Conservation (phyloP, 2,329 filamentous ascomycete genomes). For the Fusarium haematococcum region DNA sequence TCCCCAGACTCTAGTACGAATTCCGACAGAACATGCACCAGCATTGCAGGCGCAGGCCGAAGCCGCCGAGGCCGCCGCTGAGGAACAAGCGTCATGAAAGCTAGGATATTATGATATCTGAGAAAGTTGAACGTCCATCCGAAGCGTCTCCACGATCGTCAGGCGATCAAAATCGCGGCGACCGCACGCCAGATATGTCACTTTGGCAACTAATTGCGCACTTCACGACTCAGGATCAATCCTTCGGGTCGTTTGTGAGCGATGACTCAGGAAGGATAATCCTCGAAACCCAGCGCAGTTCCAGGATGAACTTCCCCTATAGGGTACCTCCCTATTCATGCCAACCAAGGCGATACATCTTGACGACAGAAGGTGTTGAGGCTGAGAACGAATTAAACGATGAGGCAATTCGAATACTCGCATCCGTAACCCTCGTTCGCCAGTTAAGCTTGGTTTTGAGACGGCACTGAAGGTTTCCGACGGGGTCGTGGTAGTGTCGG, state of each 20-base stretch:
- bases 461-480: not conserved
- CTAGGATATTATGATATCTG: not conserved
- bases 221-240: not conserved
- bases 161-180: not conserved
- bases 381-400: not conserved
- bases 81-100: slow-evolving; percentile 50
- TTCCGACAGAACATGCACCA: slow-evolving; percentile 82
- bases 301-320: not conserved
- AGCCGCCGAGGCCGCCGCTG: slow-evolving; percentile 58
- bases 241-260: not conserved
- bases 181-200: not conserved
- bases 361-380: not conserved
- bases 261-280: not conserved
- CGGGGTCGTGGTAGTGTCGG: not conserved
- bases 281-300: not conserved
- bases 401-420: not conserved
- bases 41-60: slow-evolving; percentile 71
- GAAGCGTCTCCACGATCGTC: not conserved
- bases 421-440: no score
- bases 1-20: slow-evolving; percentile 85
- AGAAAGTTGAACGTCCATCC: not conserved
- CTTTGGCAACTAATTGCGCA: not conserved
- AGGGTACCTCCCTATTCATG: not conserved
- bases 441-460: not conserved
- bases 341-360: not conserved